Evolutionary conservation across 306 rosid species (phyloP).

Genomic region (Carpinus viminea): DNA sequence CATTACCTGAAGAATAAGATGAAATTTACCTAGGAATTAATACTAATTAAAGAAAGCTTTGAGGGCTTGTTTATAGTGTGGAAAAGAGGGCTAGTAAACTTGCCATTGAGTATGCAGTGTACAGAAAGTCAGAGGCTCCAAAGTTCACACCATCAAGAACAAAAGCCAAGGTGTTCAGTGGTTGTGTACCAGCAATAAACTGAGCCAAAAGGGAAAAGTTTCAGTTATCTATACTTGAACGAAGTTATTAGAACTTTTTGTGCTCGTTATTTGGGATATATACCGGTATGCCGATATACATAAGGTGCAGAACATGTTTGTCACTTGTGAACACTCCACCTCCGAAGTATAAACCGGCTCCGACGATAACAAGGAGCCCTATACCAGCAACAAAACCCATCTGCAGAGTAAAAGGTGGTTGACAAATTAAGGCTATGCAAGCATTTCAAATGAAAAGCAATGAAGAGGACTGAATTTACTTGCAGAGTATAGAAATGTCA

Average conservation of each 20-base stretch:
- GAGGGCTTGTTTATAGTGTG: neutral
- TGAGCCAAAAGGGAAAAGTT: conserved; percentile 24
- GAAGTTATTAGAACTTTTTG: neutral
- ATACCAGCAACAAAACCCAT: conserved; percentile 77
- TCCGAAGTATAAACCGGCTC: conserved; percentile 76
- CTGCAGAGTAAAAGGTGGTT: conserved; percentile 26
- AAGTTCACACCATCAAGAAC: conserved; percentile 94
- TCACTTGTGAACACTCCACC: conserved; percentile 68
- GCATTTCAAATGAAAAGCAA: too few species aligned
- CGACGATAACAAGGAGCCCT: conserved; percentile 69
- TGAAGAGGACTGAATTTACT: neutral
- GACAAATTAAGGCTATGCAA: too few species aligned
- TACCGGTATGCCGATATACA: conserved; percentile 81
- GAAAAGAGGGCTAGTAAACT: conserved; percentile 21
- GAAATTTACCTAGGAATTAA: neutral
- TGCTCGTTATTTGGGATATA: neutral
- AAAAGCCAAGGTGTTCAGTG: conserved; percentile 80
- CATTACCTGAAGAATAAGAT: conserved; percentile 44
- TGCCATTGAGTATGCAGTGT: conserved; percentile 83
- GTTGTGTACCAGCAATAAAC: conserved; percentile 98
- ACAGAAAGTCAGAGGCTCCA: conserved; percentile 94
- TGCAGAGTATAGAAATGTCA: neutral
- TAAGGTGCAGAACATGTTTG: conserved; percentile 65
- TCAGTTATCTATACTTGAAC: neutral
- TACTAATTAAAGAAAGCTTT: neutral